Conservation (phyloP, 2,329 filamentous ascomycete species). For the Tricladium varicosporioides region DNA sequence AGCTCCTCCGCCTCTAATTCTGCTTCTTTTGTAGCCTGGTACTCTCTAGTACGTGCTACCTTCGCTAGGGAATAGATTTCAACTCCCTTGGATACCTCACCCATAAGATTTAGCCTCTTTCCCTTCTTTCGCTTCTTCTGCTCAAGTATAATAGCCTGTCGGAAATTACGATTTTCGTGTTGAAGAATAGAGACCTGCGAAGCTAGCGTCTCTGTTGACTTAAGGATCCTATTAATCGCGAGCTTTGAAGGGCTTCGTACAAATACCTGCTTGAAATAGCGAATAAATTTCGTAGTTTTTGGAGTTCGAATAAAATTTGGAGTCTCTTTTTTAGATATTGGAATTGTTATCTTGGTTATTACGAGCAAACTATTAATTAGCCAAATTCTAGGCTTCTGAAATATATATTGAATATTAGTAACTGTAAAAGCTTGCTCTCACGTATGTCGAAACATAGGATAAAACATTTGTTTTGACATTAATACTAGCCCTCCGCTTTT, state of each 20-base stretch:
- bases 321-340: not conserved
- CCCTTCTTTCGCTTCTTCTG: not conserved
- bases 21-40: not conserved
- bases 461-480: too few relatives aligned
- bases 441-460: not conserved
- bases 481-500: too few relatives aligned
- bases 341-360: not conserved
- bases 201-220: not conserved
- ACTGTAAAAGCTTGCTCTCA: not conserved
- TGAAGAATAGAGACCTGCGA: not conserved
- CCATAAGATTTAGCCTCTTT: not conserved
- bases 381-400: not conserved
- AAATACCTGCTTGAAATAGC: too few relatives aligned
- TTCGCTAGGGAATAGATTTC: not conserved
- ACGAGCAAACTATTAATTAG: not conserved
- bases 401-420: slow-evolving; percentile 27
- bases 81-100: not conserved
- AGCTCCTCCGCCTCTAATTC: too few relatives aligned
- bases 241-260: too few relatives aligned
- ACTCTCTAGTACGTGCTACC: not conserved
- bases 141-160: too few relatives aligned
- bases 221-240: too few relatives aligned
- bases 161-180: too few relatives aligned
- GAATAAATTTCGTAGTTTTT: not conserved
- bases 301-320: not conserved